Evolutionary conservation across 176 grass and related monocot species (phyloP), one percentile per base, ranked within the genome.

Genomic region (Oryza brachyantha): DNA sequence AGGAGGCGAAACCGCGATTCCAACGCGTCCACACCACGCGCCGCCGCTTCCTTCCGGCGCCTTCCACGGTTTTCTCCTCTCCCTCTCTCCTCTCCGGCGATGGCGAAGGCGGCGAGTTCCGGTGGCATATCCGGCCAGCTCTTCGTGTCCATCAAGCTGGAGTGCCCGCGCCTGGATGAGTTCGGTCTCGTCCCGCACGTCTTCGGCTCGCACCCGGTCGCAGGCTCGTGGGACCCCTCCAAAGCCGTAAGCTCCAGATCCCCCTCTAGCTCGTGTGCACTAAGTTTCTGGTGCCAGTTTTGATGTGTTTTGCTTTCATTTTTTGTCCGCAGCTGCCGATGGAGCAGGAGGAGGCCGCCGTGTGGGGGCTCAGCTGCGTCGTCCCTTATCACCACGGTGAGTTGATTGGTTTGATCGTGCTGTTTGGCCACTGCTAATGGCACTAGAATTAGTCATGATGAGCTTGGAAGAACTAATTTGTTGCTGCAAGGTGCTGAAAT

Each of bases 301-400:
- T 67, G 43, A 80, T 46, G 22, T 24, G 13, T 36, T 28, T 55
- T 39, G 29, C 1, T 21, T 32, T 31, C 46, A 32, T 31, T 2
- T 61, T 32, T n/a, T 37, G n/a, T 11, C 21, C 25, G 59, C 78
- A 95, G 96, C 74, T 99, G 24, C 87, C 92, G 40, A 77, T 99
- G 92, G 92, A 88, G 72, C 70, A 88, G 62, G 90, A 82, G 19
- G 75, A 75, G 41, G 81, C 86, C 10, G 85, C 90, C 79, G 71
- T 80, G 70, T 99, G 96, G 96, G 92, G 94, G 54, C 84, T 99
- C 73, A 89, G 92, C 81, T 95, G 87, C 86, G 90, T 99, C 74
- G 72, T 95, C 29, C 88, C 90, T 58, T 83, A 84, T 25, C 80
- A 83, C 76, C 90, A 89, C 25, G 92, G 96, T 99, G 46, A 84